Conservation (phyloP, 2,329 filamentous ascomycete species). For the Decorospora gaudefroyi region DNA sequence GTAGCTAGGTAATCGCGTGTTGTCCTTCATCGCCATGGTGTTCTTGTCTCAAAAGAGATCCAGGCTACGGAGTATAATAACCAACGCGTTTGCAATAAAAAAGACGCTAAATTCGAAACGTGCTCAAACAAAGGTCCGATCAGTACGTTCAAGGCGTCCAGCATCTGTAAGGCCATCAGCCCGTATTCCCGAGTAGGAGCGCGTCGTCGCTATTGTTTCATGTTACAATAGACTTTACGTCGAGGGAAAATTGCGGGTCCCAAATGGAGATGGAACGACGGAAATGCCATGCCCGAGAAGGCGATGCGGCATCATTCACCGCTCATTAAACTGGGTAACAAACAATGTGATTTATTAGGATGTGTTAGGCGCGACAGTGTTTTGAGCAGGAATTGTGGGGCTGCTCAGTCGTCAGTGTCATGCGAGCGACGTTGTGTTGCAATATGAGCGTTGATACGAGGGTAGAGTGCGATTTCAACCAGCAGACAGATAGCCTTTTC, state of each 20-base stretch:
- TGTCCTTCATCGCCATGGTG: no score
- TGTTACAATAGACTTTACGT: not conserved
- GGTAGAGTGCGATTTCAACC: not conserved
- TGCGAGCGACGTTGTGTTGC: not conserved
- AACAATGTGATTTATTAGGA: not conserved
- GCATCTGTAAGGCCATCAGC: not conserved
- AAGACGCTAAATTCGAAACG: constrained; percentile 1
- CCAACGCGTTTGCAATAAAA: not conserved
- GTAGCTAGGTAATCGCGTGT: no score
- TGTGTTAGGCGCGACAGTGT: not conserved
- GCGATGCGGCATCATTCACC: not conserved
- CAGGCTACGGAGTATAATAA: not conserved
- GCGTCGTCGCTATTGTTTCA: constrained; percentile 4
- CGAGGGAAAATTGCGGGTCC: not conserved
- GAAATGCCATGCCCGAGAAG: no score
- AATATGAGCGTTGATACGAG: not conserved
- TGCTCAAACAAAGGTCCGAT: not conserved
- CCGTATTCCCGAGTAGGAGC: not conserved
- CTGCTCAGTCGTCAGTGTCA: not conserved
- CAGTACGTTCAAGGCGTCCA: constrained; percentile 1
- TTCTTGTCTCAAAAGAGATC: no score
- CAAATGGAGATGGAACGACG: not conserved
- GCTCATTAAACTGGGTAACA: not conserved
- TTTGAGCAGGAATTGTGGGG: not conserved
- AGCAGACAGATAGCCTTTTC: not conserved